Evolutionary conservation across 768 basidiomycete genomes (phyloP).

Genomic region (Candolleomyces eurysporus): DNA sequence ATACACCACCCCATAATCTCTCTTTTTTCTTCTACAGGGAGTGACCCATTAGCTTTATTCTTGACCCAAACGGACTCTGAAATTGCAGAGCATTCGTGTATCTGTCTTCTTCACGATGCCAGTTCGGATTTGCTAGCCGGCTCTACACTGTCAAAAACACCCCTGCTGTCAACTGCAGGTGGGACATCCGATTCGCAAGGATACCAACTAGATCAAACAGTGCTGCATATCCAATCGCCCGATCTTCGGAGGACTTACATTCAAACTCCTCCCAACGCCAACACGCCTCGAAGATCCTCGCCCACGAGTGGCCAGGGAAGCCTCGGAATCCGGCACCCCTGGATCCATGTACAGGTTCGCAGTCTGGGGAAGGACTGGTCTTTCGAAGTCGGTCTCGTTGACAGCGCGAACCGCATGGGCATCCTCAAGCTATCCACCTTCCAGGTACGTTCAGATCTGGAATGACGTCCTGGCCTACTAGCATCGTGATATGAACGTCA

Average conservation of each 20-base stretch:
- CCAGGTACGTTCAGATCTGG: slow-evolving; percentile 51
- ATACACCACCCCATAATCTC: slow-evolving; percentile 67
- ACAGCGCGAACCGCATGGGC: slow-evolving; percentile 57
- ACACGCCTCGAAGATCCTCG: background rate
- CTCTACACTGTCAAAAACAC: slow-evolving; percentile 43
- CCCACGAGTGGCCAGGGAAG: slow-evolving; percentile 17
- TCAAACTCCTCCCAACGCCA: slow-evolving; percentile 47
- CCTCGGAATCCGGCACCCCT: slow-evolving; percentile 64
- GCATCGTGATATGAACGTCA: background rate
- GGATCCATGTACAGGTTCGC: slow-evolving; percentile 76
- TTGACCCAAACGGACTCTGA: slow-evolving; percentile 41
- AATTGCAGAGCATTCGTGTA: slow-evolving; percentile 60
- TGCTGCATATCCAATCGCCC: slow-evolving; percentile 79
- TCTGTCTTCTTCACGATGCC: slow-evolving; percentile 61
- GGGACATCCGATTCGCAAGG: slow-evolving; percentile 22
- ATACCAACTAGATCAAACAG: slow-evolving; percentile 55
- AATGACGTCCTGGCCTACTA: background rate
- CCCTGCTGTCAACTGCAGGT: slow-evolving; percentile 42
- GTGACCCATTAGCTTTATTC: slow-evolving; percentile 61
- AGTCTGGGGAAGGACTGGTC: slow-evolving; percentile 68
- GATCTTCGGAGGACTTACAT: slow-evolving; percentile 67
- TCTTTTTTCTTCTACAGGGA: slow-evolving; percentile 71
- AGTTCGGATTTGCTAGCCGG: slow-evolving; percentile 41
- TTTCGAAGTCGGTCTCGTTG: slow-evolving; percentile 73
- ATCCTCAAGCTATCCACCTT: slow-evolving; percentile 73